A percentile compares a stretch with the other conserved stretches of the same genome.
phyloP scores from a whole-genome alignment of 176 grass and related monocot genomes.

The Otatea glauca region DNA sequence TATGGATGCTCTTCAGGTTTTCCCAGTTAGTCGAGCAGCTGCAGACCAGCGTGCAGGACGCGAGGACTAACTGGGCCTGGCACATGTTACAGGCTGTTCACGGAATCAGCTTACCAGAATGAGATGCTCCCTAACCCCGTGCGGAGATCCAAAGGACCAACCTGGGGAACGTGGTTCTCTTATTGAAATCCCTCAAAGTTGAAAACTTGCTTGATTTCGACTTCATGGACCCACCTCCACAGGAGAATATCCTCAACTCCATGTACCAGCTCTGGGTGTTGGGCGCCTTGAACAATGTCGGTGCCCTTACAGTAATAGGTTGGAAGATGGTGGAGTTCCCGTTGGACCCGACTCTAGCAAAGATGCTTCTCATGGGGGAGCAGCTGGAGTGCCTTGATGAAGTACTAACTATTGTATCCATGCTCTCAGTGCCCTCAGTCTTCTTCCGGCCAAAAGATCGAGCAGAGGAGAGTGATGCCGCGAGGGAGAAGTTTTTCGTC shows the following conservation, averaged over 20 bases:
- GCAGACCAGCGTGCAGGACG: constrained; percentile 93
- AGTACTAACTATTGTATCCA: constrained; percentile 97
- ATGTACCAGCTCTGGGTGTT: constrained; percentile 99
- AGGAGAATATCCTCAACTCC: constrained; percentile 98
- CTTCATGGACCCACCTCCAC: constrained; percentile 98
- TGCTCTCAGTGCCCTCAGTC: constrained; percentile 97
- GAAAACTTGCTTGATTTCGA: constrained; percentile 97
- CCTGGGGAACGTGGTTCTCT: constrained; percentile 91
- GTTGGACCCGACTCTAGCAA: constrained; percentile 89
- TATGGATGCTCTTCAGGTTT: constrained; percentile 97
- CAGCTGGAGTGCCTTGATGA: constrained; percentile 83
- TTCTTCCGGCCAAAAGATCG: constrained; percentile 97
- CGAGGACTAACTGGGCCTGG: constrained; percentile 90
- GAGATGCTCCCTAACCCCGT: constrained; percentile 96
- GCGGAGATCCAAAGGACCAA: constrained; percentile 96
- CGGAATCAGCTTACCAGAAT: constrained; percentile 95
- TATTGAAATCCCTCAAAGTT: constrained; percentile 91
- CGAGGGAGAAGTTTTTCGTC: constrained; percentile 98
- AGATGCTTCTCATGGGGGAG: constrained; percentile 98
- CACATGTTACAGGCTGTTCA: constrained; percentile 91
- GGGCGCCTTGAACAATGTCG: constrained; percentile 93
- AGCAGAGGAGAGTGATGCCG: constrained; percentile 92
- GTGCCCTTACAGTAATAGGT: constrained; percentile 82
- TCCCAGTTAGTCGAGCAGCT: constrained; percentile 87
- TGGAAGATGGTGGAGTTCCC: constrained; percentile 99